Base-by-base conservation (phyloP, 73 alveolate species). In the Blepharisma japonicum region DNA sequence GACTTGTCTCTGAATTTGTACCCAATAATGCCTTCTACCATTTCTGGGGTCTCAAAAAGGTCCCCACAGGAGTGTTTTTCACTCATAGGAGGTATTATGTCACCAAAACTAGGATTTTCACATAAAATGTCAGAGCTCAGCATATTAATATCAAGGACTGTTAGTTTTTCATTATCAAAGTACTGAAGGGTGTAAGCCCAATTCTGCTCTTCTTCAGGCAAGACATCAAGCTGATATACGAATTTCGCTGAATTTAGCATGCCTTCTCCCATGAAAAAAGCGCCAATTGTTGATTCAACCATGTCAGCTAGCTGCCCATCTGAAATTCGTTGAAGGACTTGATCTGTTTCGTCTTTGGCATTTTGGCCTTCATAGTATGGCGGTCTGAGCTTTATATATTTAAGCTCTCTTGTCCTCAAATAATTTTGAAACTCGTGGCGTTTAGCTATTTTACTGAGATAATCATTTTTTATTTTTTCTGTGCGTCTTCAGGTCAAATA, bases 221-320 rank as follows among this genome's bases (percentile, higher is more conserved):
- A 2, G 4, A 61, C 46, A 5, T 39, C 74, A 25, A 61, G 74
- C 23, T 25, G 39, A 2, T 14, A n/a, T 11, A 61, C 18, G 5
- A 61, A 61, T 25, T 61, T 39, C 2, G 47, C 74, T 20, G 74
- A n/a, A 20, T n/a, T 9, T 14, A 61, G 47, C 18, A 61, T 61
- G 18, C 74, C 74, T 18, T 14, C 23, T 20, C 50, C 39, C 46
- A 61, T 9, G 48, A 14, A 61, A 61, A 61, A 61, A 2, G 74
- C 74, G n/a, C 74, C 74, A 25, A 61, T 61, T 2, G 5, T 1
- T 11, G 74, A n/a, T 61, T 61, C 74, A 25, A 61, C 49, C 14
- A 61, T 14, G 47, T 61, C 74, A 25, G 74, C 74, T 0, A 61
- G 74, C 74, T 14, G 14, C n/a, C 47, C 23, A 9, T 61, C 74